These are phyloP conservation scores for Neurospora crassa DNA, from an alignment of 2,329 filamentous ascomycete genomes.

Conservation along the genomic window DNA sequence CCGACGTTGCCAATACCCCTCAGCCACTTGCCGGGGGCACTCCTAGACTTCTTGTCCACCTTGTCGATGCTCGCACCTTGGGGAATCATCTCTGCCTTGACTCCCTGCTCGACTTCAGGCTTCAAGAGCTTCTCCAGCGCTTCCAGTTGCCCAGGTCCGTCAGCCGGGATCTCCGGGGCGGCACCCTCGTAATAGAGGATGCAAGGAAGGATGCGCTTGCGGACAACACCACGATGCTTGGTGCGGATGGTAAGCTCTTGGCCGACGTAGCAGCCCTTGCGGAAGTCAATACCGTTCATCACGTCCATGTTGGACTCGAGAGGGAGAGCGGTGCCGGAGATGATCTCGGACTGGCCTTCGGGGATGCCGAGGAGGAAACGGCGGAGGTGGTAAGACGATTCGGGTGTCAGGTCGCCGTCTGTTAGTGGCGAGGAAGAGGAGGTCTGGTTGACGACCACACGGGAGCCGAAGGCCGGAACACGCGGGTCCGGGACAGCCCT, in stretches of 20 bases:
- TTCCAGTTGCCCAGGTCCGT: slow-evolving; percentile 12
- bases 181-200: slow-evolving; percentile 48
- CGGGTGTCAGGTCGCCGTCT: slow-evolving; percentile 23
- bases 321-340: slow-evolving; percentile 62
- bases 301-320: slow-evolving; percentile 86
- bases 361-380: slow-evolving; percentile 73
- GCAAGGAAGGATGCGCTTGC: slow-evolving; percentile 80
- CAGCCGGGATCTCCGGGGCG: slow-evolving; percentile 7
- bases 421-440: slow-evolving; percentile 2
- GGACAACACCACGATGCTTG: slow-evolving; percentile 84
- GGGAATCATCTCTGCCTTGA: neutral
- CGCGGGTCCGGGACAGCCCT: slow-evolving; percentile 41
- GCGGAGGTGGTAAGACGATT: slow-evolving; percentile 59
- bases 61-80: slow-evolving; percentile 31
- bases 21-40: slow-evolving; percentile 67
- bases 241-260: slow-evolving; percentile 96
- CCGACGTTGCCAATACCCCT: slow-evolving; percentile 75
- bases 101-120: slow-evolving; percentile 23
- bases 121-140: neutral
- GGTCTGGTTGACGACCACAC: slow-evolving; percentile 28
- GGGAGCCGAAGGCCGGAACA: slow-evolving; percentile 45
- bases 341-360: slow-evolving; percentile 76
- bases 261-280: slow-evolving; percentile 93
- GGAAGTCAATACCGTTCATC: slow-evolving; percentile 79
- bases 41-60: slow-evolving; percentile 50